Conservation (phyloP, 768 basidiomycete genomes). For the Mycena pura region DNA sequence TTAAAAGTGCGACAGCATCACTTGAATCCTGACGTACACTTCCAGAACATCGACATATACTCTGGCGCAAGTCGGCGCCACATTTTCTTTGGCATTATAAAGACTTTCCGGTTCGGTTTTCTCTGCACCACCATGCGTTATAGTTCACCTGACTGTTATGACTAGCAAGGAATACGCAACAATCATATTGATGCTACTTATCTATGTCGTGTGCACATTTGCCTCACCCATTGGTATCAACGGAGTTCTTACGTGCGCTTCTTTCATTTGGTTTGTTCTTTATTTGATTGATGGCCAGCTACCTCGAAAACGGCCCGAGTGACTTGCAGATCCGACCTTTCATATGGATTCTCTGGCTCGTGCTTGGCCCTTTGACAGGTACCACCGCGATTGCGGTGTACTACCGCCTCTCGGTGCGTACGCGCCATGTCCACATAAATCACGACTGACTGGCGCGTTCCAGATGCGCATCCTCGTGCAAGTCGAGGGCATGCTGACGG, state of each 20-base stretch:
- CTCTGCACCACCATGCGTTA: slow-evolving; percentile 31
- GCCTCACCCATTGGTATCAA: slow-evolving; percentile 49
- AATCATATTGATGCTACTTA: too few relatives aligned
- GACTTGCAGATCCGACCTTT: slow-evolving; percentile 63
- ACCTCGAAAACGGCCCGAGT: slow-evolving; percentile 62
- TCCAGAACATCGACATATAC: slow-evolving; percentile 6
- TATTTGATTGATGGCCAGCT: slow-evolving; percentile 39
- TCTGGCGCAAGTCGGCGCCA: slow-evolving; percentile 21
- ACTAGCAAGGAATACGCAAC: too few relatives aligned
- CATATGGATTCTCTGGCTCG: slow-evolving; percentile 68
- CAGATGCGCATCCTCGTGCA: slow-evolving; percentile 56
- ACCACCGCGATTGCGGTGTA: slow-evolving; percentile 35
- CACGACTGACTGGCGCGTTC: slow-evolving; percentile 39
- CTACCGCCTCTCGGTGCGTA: too few relatives aligned
- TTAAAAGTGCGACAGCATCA: slow-evolving; percentile 28
- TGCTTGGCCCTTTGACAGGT: slow-evolving; percentile 55
- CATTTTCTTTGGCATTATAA: slow-evolving; percentile 50
- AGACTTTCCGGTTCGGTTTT: slow-evolving; percentile 36
- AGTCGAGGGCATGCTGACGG: slow-evolving; percentile 50
- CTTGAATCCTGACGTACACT: background rate
- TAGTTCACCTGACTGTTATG: too few relatives aligned
- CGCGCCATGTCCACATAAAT: background rate
- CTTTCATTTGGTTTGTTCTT: background rate
- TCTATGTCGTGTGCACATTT: slow-evolving; percentile 38
- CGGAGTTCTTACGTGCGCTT: slow-evolving; percentile 39